A percentile compares a stretch with the other conserved stretches of the same genome.
Conservation (phyloP, 108 stramenopile species). For the Nannochloropsis oceanica region DNA sequence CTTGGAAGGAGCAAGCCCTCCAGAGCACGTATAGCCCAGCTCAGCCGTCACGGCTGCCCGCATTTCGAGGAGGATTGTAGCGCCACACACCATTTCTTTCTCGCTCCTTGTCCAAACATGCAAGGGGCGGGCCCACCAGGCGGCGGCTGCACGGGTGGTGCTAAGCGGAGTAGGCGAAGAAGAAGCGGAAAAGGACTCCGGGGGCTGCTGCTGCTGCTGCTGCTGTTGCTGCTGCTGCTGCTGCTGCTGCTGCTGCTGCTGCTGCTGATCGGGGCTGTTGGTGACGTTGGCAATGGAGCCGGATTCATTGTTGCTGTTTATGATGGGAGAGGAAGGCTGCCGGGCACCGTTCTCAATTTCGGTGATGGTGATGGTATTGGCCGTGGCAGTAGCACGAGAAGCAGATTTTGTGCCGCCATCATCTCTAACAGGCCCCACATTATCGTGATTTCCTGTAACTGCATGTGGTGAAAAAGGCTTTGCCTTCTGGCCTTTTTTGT, state of each 20-base stretch:
- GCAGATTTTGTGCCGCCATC: not conserved
- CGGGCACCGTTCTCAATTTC: not conserved
- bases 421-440: no score
- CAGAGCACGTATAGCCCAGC: conserved; percentile 45
- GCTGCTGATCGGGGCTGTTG: no score
- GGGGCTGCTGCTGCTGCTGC: not conserved
- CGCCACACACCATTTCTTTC: conserved; percentile 36
- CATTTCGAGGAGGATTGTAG: conserved; percentile 31
- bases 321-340: not conserved
- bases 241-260: no score
- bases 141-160: not conserved
- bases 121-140: conserved; percentile 30
- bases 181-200: not conserved
- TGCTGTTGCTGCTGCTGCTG: no score
- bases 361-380: not conserved
- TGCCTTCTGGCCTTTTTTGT: no score
- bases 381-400: not conserved
- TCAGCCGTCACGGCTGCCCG: conserved; percentile 20
- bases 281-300: no score
- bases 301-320: not conserved
- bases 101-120: conserved; percentile 6
- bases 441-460: no score
- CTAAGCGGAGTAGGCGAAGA: not conserved
- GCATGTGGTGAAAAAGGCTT: no score
- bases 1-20: conserved; percentile 48